Base-by-base conservation (phyloP, 345 rosid genomes). In the Corchorus olitorius region DNA sequence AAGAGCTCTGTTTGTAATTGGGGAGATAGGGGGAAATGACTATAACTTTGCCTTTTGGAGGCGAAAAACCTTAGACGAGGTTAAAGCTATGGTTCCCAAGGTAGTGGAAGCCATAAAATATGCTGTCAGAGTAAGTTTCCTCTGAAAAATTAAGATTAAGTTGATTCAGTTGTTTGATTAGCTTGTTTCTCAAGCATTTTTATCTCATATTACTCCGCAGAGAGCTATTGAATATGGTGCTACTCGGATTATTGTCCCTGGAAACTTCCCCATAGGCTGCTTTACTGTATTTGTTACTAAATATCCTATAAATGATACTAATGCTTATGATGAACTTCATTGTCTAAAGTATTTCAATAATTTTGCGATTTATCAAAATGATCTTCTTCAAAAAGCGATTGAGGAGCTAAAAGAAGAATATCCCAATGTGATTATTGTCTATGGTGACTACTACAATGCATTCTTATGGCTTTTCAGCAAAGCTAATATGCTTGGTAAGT, bases 381-480 rank as follows among this genome's bases (percentile, higher is more conserved):
- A 74, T 1, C 52, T 33, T 20, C 84, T 81, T 53, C 48, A 81
- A 77, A 61, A 73, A 74, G 65, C 76, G 34, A 74, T 81, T 68
- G 15, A 66, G 67, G 27, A 27, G 27, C 27, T 27, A 27, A 27
- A 27, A 27, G 27, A 27, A 27, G 27, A 27, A 27, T 27, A 27
- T 27, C 27, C 27, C 27, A 27, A 27, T 27, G 27, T 27, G 27
- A 27, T 27, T 27, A 27, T 27, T 27, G 27, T 27, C 27, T 27
- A 27, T 27, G 27, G 27, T 27, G 27, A 27, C 27, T 27, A 27
- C 27, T 27, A 27, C 27, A 27, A 27, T 27, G 27, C 27, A 27
- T 27, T 27, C 27, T 27, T 27, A 27, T 27, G 27, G 27, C 27
- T 27, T 27, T 27, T 27, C 27, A 27, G 27, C 27, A 27, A 27